Conservation (phyloP, 768 basidiomycete species). For the Cystofilobasidium macerans region DNA sequence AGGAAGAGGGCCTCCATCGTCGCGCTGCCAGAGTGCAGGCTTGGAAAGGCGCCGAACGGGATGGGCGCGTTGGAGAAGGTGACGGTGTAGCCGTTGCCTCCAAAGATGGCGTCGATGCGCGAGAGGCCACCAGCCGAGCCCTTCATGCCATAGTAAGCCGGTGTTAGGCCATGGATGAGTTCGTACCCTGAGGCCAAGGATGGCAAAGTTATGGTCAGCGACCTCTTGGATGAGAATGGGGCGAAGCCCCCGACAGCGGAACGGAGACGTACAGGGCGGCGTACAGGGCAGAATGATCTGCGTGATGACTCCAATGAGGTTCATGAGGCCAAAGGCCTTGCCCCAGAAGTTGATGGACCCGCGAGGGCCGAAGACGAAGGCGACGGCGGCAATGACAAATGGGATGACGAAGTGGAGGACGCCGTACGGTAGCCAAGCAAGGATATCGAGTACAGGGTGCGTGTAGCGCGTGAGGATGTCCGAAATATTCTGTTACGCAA, state of each 20-base stretch:
- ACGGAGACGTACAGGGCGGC: conserved; percentile 51
- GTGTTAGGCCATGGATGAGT: conserved; percentile 87
- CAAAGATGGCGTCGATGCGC: conserved; percentile 81
- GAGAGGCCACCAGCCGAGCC: conserved; percentile 88
- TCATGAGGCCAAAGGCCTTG: conserved; percentile 83
- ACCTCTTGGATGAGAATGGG: too few relatives aligned
- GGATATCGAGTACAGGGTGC: conserved; percentile 77
- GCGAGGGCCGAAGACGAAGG: conserved; percentile 82
- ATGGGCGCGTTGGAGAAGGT: conserved; percentile 79
- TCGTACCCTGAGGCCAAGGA: conserved; percentile 61
- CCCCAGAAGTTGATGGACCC: conserved; percentile 74
- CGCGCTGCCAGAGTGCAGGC: conserved; percentile 77
- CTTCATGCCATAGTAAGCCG: conserved; percentile 80
- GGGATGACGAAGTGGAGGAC: conserved; percentile 79
- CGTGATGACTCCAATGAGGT: conserved; percentile 70
- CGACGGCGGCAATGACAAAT: conserved; percentile 67
- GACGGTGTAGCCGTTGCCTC: conserved; percentile 59
- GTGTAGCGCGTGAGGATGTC: conserved; percentile 93
- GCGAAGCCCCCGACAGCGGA: neutral
- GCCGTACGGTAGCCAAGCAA: conserved; percentile 97
- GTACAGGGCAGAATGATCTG: conserved; percentile 87
- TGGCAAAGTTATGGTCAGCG: too few relatives aligned
- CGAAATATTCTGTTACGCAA: conserved; percentile 57
- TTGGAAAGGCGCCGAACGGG: conserved; percentile 94
- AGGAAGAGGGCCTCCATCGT: conserved; percentile 89